Evolutionary conservation across 2,329 filamentous ascomycete species (phyloP), one percentile per base, ranked within the genome.

Genomic region (Elsinoe arachidis): DNA sequence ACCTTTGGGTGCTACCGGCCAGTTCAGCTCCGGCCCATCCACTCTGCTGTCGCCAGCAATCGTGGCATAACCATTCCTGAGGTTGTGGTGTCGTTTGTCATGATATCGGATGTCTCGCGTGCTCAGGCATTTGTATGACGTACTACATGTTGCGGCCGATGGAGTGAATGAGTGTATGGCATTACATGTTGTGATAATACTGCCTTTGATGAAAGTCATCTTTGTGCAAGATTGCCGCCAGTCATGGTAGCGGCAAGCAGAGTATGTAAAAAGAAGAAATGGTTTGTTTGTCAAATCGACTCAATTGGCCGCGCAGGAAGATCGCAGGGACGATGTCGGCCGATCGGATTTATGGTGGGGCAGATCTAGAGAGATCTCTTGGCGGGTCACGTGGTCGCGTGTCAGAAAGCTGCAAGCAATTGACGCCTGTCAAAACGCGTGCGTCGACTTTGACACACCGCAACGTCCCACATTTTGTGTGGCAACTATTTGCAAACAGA

Each of bases 1-100:
- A 14, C 73, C 74, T 56, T 61, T 66, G 6, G 43, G 76, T 14
- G 67, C 52, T 34, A 60, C 58, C 0, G 70, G 70, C 70, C 70
- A 72, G 14, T 53, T 55, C 39, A 63, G 62, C 12, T 60, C 58
- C 17, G 56, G 58, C n/a, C 60, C 57, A 33, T 62, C 61, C 35
- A 2, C 30, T 19, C 17, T 41, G 39, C 61, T 59, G 46, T 67
- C 63, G 30, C 62, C 63, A 1, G 65, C 63, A 59, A 69, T 61
- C 10, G 68, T 71, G 15, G 69, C 69, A 63, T 72, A 70, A 34
- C 55, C 33, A 46, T 51, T 54, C 15, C 7, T 33, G 21, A 21
- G 17, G 14, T 15, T 19, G 4, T 17, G 17, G 5, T 49, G 39
- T 38, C 37, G 11, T 56, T 15, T 14, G 12, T 56, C 11, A n/a